Percentiles rank a stretch among this genome's conserved stretches.
These are phyloP conservation scores for Aspergillus heteromorphus DNA, from an alignment of 495 filamentous ascomycete species.

Conservation along the genomic window DNA sequence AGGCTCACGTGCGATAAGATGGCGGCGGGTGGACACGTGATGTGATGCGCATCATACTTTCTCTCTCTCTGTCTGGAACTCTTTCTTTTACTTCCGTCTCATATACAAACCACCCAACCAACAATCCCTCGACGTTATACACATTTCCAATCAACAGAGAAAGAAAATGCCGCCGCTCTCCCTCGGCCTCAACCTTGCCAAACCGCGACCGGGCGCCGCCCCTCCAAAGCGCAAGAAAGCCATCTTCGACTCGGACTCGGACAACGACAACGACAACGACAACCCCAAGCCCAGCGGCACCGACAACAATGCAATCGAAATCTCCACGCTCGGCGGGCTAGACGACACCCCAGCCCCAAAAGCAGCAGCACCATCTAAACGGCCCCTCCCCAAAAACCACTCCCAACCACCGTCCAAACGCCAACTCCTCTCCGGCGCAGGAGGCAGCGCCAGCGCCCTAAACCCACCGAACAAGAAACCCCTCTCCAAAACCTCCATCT, in stretches of 20 bases:
- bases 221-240: constrained; percentile 42
- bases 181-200: constrained; percentile 56
- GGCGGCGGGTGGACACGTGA: constrained; percentile 6
- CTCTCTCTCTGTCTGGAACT: background rate
- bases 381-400: constrained; percentile 2
- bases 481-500: constrained; percentile 36
- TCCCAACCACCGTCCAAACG: constrained; percentile 24
- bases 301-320: constrained; percentile 21
- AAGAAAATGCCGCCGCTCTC: constrained; percentile 42
- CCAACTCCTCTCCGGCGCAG: constrained; percentile 22
- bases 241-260: constrained; percentile 46
- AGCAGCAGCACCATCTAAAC: too few relatives aligned
- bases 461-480: constrained; percentile 25
- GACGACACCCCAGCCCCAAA: constrained; percentile 18
- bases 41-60: background rate
- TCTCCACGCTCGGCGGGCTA: constrained; percentile 41
- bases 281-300: constrained; percentile 25
- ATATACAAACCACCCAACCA: too few relatives aligned
- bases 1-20: constrained; percentile 4
- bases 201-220: too few relatives aligned
- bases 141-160: too few relatives aligned
- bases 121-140: too few relatives aligned
- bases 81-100: too few relatives aligned
- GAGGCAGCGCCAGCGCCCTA: constrained; percentile 12
- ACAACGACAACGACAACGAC: constrained; percentile 40